Conservation (phyloP, 2,329 filamentous ascomycete species). For the Daldinia eschscholtzii region DNA sequence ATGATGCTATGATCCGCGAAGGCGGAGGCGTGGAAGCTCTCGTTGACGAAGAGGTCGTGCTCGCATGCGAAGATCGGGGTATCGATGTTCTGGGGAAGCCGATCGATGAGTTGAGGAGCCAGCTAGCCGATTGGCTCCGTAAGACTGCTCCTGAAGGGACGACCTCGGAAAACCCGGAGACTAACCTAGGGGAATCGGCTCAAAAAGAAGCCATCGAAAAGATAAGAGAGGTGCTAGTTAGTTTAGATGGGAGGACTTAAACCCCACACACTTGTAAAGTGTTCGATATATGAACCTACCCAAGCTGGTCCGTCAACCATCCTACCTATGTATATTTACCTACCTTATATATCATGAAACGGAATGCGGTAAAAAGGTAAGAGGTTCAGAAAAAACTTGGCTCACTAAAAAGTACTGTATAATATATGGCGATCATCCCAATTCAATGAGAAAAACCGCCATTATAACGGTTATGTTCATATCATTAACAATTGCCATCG, state of each 20-base stretch:
- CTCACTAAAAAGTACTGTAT: constrained; percentile 31
- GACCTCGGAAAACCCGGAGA: constrained; percentile 37
- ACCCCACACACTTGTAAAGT: neutral
- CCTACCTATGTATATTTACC: constrained; percentile 4
- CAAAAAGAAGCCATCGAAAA: constrained; percentile 54
- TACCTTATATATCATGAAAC: constrained; percentile 16
- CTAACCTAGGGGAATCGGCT: constrained; percentile 51
- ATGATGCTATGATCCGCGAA: constrained; percentile 76
- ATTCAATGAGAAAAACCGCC: constrained; percentile 10
- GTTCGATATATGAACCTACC: neutral
- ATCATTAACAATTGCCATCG: neutral
- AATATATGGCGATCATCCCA: constrained; percentile 11
- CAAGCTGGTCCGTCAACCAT: too few relatives aligned
- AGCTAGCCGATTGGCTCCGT: constrained; percentile 63
- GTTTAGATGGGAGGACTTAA: constrained; percentile 23
- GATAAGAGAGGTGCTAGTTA: constrained; percentile 40
- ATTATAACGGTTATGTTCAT: neutral
- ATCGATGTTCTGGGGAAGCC: constrained; percentile 68
- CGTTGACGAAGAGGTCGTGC: constrained; percentile 71
- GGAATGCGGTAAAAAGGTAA: neutral
- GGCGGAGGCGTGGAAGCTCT: constrained; percentile 72
- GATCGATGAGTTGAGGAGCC: constrained; percentile 66
- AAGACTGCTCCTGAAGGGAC: constrained; percentile 51
- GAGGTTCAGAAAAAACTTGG: constrained; percentile 20
- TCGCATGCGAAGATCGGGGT: constrained; percentile 79